These are phyloP conservation scores for Aspergillus indologenus DNA, from an alignment of 495 filamentous ascomycete genomes.

Conservation along the genomic window DNA sequence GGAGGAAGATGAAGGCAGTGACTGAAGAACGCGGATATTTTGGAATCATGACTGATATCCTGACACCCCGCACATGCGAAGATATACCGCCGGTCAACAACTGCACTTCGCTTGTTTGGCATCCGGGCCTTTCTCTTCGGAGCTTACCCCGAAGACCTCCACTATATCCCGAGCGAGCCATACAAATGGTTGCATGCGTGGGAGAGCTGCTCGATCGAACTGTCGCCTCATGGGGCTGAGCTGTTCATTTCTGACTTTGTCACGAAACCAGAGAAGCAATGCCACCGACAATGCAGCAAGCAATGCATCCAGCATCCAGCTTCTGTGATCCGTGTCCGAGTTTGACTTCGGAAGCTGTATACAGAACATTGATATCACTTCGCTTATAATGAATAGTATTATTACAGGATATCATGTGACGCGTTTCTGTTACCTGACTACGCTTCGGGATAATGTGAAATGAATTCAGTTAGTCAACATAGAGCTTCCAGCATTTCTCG, in stretches of 20 bases:
- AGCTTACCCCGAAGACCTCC: background rate
- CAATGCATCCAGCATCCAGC: too few relatives aligned
- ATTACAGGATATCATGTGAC: too few relatives aligned
- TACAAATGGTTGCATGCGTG: background rate
- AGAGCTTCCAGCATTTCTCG: too few relatives aligned
- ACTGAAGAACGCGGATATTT: background rate
- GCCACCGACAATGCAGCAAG: too few relatives aligned
- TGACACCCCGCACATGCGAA: background rate
- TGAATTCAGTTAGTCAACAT: too few relatives aligned
- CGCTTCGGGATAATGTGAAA: too few relatives aligned
- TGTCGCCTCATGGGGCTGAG: background rate
- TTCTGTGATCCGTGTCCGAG: too few relatives aligned
- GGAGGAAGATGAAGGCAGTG: conserved; percentile 7
- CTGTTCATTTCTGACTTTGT: too few relatives aligned
- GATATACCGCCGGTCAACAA: background rate
- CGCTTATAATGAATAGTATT: too few relatives aligned
- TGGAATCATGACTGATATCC: background rate
- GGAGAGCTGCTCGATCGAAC: background rate
- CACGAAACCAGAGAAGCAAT: background rate
- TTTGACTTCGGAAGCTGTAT: too few relatives aligned
- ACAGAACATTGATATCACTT: too few relatives aligned
- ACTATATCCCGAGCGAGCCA: background rate
- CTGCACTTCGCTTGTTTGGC: background rate
- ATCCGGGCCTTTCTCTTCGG: background rate
- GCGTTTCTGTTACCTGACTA: too few relatives aligned